Evolutionary conservation across 306 rosid genomes (phyloP), one percentile per base, ranked within the genome.

Genomic region (Inga oerstediana): DNA sequence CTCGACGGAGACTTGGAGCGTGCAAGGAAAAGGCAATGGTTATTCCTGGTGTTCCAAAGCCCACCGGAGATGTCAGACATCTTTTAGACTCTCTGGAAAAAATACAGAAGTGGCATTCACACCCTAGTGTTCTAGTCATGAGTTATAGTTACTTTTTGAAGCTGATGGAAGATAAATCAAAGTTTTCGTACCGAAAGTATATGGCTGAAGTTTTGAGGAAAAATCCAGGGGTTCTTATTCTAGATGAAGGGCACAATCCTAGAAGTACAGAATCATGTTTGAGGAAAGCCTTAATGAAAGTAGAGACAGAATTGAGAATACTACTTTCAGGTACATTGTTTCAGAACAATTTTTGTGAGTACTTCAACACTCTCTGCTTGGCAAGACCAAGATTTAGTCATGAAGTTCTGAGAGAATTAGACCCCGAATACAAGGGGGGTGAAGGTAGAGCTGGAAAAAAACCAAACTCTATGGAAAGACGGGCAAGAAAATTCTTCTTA

Each of bases 161-260:
- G 27, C 74, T 96, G 87, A 96, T 93, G 98, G 85, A 93, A 51
- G 99, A 95, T 82, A 88, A 93, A 75, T 90, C 99, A 0, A 93
- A 92, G 82, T 92, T 82, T 78, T 89, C 90, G 2, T 91, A 93
- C 82, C 86, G 99, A 81, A 96, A 85, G 76, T 90, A 87, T 79
- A 96, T 96, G 98, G 94, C 98, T 70, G 86, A 89, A 86, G 96
- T 96, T 22, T 81, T 96, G 89, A 84, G 97, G 79, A 94, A 92
- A 87, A 96, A 97, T 85, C 99, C 99, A 0, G 98, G 98, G 75
- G 46, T 96, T 72, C 72, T 96, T 79, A 80, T 96, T 17, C 87
- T 96, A 44, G 99, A 96, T 70, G 99, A 96, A 86, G 99, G 99
- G 61, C 99, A 96, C 89, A 96, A 93, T 78, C 99, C 99, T 14